Evolutionary conservation across 306 rosid genomes (phyloP).

Genomic region (Cucumis melo): DNA sequence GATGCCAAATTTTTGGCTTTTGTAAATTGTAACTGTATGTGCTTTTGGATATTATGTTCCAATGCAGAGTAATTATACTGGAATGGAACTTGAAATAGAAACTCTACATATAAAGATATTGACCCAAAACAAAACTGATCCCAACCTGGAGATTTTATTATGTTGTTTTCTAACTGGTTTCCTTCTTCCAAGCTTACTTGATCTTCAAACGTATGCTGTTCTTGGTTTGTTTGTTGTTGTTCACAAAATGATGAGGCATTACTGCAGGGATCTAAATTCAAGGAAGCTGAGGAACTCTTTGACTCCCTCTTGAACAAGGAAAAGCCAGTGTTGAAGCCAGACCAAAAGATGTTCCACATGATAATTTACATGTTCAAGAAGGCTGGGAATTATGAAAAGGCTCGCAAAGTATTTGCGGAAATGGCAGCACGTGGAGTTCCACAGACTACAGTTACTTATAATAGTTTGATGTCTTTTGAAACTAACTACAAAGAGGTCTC

Average conservation of each 20-base stretch:
- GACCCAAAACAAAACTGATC: not conserved
- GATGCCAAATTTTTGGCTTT: not conserved
- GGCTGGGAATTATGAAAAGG: constrained; percentile 77
- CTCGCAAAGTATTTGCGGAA: constrained; percentile 64
- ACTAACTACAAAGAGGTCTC: constrained; percentile 88
- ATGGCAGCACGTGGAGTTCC: constrained; percentile 67
- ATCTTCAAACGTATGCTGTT: not conserved
- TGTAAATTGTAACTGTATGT: not conserved
- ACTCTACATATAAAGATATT: not conserved
- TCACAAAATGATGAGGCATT: constrained; percentile 7
- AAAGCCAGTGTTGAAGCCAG: constrained; percentile 62
- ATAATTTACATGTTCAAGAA: constrained; percentile 88
- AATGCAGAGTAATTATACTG: not conserved
- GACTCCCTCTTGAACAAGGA: constrained; percentile 51
- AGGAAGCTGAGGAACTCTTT: constrained; percentile 78
- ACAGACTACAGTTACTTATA: constrained; percentile 68
- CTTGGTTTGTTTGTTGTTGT: constrained; percentile 14
- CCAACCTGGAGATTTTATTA: not conserved
- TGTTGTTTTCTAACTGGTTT: not conserved
- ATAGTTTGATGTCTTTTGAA: constrained; percentile 90
- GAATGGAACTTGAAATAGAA: not conserved
- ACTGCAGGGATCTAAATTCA: constrained; percentile 59
- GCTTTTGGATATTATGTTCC: not conserved
- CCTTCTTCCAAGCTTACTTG: not conserved
- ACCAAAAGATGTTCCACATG: constrained; percentile 89